Evolutionary conservation across 23 red algal species (phyloP).

Genomic region (Pyropia haitanensis): DNA sequence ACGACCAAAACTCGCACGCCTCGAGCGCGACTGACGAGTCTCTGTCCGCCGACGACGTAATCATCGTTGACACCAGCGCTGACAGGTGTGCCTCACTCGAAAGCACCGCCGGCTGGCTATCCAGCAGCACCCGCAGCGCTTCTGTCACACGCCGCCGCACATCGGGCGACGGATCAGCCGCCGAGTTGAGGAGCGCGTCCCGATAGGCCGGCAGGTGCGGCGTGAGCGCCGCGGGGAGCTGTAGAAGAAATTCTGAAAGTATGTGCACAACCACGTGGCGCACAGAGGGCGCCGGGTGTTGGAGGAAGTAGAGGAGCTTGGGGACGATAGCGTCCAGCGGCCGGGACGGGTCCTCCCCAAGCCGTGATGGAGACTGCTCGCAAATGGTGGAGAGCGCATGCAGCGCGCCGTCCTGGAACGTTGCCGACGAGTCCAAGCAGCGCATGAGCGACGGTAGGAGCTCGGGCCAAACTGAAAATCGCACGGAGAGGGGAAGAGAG

Average conservation of each 20-base stretch:
- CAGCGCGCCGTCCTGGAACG: conserved; percentile 53
- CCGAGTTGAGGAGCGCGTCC: conserved; percentile 47
- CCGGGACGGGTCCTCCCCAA: conserved; percentile 40
- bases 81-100: conserved; percentile 25
- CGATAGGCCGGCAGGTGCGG: conserved; percentile 33
- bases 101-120: conserved; percentile 44
- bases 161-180: conserved; percentile 48
- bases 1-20: conserved; percentile 83
- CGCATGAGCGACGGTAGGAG: conserved; percentile 43
- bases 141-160: conserved; percentile 59
- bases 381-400: conserved; percentile 54
- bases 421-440: conserved; percentile 28
- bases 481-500: neutral
- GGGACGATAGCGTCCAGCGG: conserved; percentile 62
- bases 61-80: conserved; percentile 62
- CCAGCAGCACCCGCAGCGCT: conserved; percentile 55
- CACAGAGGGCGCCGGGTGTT: conserved; percentile 32
- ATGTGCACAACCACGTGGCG: conserved; percentile 48
- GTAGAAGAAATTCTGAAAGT: conserved; percentile 54
- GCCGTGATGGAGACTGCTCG: conserved; percentile 54
- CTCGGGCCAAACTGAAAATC: conserved; percentile 16
- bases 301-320: conserved; percentile 49
- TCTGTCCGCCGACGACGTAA: conserved; percentile 23
- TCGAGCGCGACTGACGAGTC: conserved; percentile 48
- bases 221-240: conserved; percentile 38